phyloP scores from a whole-genome alignment of 345 rosid species.

The Ceriops decandra region DNA sequence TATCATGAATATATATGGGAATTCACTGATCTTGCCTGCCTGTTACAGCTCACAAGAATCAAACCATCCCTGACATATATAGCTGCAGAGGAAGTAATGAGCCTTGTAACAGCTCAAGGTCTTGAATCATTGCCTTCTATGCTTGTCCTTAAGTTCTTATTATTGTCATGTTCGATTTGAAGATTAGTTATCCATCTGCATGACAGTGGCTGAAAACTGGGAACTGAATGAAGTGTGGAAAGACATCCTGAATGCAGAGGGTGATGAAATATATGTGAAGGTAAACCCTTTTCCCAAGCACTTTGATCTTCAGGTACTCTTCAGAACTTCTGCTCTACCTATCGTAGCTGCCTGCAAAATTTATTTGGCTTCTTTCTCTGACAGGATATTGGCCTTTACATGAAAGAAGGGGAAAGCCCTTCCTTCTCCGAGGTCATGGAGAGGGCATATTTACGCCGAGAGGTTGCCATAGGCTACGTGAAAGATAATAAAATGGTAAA shows the following conservation, averaged over 20 bases:
- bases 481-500: slow-evolving; percentile 65
- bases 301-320: neutral
- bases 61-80: slow-evolving; percentile 79
- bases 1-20: neutral
- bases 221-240: slow-evolving; percentile 93
- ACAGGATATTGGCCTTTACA: slow-evolving; percentile 77
- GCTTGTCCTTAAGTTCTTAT: neutral
- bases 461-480: slow-evolving; percentile 87
- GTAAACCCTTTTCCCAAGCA: slow-evolving; percentile 25
- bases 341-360: too few relatives aligned
- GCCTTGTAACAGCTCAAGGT: slow-evolving; percentile 99
- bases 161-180: neutral
- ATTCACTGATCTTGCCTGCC: slow-evolving; percentile 12
- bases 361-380: slow-evolving; percentile 1
- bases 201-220: slow-evolving; percentile 72
- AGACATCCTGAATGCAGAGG: slow-evolving; percentile 87
- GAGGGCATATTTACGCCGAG: slow-evolving; percentile 69
- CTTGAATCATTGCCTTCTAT: slow-evolving; percentile 12
- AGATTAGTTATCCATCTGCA: slow-evolving; percentile 12
- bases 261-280: slow-evolving; percentile 95
- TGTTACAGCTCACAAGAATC: slow-evolving; percentile 64
- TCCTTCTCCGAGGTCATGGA: slow-evolving; percentile 77
- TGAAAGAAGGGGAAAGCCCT: slow-evolving; percentile 77
- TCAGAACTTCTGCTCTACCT: neutral
- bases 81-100: slow-evolving; percentile 95